Evolutionary conservation across 768 basidiomycete species (phyloP).

Genomic region (Lactarius trivialis): DNA sequence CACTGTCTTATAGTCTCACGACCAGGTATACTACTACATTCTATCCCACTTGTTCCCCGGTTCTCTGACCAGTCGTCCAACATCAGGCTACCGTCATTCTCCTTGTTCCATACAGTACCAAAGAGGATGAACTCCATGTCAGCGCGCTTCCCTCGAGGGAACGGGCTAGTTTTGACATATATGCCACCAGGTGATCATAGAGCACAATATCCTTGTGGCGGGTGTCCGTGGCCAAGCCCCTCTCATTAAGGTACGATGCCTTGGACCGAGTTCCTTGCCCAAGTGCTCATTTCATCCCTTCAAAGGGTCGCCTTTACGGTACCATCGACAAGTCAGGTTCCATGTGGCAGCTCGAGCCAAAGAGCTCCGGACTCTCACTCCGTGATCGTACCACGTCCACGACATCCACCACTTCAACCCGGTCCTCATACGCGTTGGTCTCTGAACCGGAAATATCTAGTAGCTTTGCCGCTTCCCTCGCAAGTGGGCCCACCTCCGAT

Average conservation of each 20-base stretch:
- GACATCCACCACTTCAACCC: constrained; percentile 67
- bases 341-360: constrained; percentile 78
- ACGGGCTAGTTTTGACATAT: constrained; percentile 4
- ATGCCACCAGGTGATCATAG: constrained; percentile 57
- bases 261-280: neutral
- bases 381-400: constrained; percentile 73
- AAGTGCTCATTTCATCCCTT: neutral
- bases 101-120: constrained; percentile 63
- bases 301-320: constrained; percentile 68
- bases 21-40: constrained; percentile 50
- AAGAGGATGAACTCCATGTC: constrained; percentile 62
- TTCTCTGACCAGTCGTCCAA: constrained; percentile 24
- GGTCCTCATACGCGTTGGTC: constrained; percentile 74
- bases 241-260: constrained; percentile 56
- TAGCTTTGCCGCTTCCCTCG: constrained; percentile 77
- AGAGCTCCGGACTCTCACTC: constrained; percentile 42
- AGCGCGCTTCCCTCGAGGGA: constrained; percentile 2
- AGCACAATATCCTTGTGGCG: constrained; percentile 63
- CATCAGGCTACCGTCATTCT: constrained; percentile 68
- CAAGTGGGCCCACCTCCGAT: constrained; percentile 67
- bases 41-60: constrained; percentile 5
- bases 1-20: constrained; percentile 57
- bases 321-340: constrained; percentile 59
- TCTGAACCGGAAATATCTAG: constrained; percentile 84
- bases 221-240: constrained; percentile 65